phyloP scores from a whole-genome alignment of 768 basidiomycete genomes.

The Coprinopsis marcescibilis region DNA sequence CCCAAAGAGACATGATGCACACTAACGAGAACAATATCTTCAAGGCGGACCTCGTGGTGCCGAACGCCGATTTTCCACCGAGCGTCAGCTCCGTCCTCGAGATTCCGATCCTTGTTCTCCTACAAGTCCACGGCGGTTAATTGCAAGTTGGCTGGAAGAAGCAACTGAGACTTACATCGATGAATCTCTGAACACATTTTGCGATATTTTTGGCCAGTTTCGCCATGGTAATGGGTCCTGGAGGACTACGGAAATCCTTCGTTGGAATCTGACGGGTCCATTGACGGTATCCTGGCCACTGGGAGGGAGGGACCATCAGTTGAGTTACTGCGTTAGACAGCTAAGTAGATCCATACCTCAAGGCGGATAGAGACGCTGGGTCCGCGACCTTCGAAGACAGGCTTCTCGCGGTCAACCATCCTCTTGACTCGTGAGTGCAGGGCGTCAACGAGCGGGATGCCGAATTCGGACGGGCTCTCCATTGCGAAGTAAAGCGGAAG shows the following conservation, averaged over 20 bases:
- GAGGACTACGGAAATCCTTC: constrained; percentile 73
- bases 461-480: constrained; percentile 47
- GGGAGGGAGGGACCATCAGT: constrained; percentile 9
- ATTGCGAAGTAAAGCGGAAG: constrained; percentile 59
- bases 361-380: constrained; percentile 77
- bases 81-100: constrained; percentile 60
- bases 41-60: constrained; percentile 49
- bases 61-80: constrained; percentile 58
- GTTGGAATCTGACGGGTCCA: constrained; percentile 84
- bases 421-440: constrained; percentile 52
- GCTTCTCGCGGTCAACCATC: constrained; percentile 52
- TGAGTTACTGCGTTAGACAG: background rate
- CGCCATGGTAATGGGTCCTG: constrained; percentile 67
- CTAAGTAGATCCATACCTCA: constrained; percentile 40
- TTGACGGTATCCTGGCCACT: constrained; percentile 79
- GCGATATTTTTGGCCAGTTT: constrained; percentile 80
- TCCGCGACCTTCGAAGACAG: constrained; percentile 66
- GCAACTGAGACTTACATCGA: constrained; percentile 37
- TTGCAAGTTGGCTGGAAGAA: constrained; percentile 9
- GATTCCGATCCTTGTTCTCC: constrained; percentile 42
- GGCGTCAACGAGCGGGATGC: constrained; percentile 60
- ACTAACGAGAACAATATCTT: constrained; percentile 68
- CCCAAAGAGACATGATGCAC: constrained; percentile 81
- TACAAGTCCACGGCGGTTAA: constrained; percentile 20
- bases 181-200: constrained; percentile 68